These are phyloP conservation scores for Blastocystis sp. DNA, from an alignment of 352 stramenopile genomes.

Conservation along the genomic window DNA sequence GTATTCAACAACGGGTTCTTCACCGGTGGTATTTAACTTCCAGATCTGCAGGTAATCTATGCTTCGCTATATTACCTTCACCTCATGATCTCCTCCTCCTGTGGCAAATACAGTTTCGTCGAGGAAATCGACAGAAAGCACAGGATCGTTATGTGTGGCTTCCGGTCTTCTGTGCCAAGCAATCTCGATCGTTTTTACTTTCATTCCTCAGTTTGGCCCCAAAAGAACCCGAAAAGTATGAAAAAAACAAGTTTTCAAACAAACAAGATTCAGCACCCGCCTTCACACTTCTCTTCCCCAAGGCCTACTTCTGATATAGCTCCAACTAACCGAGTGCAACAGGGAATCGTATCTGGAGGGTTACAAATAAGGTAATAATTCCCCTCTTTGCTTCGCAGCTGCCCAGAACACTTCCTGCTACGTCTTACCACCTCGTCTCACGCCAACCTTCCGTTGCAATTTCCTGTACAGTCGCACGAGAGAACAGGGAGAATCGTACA, in stretches of 20 bases:
- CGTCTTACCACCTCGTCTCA: background rate
- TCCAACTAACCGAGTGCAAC: background rate
- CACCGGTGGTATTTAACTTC: conserved; percentile 31
- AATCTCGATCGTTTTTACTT: conserved; percentile 47
- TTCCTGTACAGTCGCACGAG: conserved; percentile 48
- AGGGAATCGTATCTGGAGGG: conserved; percentile 39
- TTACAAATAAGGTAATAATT: conserved; percentile 54
- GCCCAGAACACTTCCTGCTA: conserved; percentile 31
- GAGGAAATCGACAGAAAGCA: conserved; percentile 31
- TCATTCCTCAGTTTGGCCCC: background rate
- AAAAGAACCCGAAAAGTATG: background rate
- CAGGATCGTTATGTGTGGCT: conserved; percentile 49
- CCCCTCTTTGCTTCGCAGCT: background rate
- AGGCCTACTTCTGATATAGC: background rate
- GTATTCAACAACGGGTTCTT: conserved; percentile 52
- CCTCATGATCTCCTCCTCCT: conserved; percentile 37
- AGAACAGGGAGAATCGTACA: conserved; percentile 55
- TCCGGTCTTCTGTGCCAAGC: conserved; percentile 35
- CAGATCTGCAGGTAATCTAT: background rate
- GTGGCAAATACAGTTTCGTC: conserved; percentile 32
- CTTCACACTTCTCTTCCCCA: background rate
- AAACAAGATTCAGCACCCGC: background rate
- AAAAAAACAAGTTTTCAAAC: background rate
- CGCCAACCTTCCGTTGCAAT: conserved; percentile 11
- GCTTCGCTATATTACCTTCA: background rate